Conservation (phyloP, 805 yeast species). For the Ogataea pilisensis region DNA sequence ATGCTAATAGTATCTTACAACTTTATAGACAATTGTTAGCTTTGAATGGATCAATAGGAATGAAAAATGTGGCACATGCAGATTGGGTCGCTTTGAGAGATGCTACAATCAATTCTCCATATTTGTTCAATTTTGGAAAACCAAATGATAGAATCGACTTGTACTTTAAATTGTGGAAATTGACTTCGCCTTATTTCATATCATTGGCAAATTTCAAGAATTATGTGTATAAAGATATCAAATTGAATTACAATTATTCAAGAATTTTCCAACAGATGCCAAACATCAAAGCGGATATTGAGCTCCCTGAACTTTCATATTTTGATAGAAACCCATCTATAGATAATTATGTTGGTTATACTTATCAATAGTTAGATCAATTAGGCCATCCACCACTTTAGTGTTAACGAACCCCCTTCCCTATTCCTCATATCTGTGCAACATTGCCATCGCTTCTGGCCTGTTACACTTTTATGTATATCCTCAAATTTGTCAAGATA, state of each 20-base stretch:
- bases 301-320: slow-evolving; percentile 37
- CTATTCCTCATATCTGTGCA: no score
- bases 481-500: no score
- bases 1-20: slow-evolving; percentile 47
- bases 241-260: slow-evolving; percentile 38
- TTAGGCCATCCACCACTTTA: no score
- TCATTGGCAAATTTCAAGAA: slow-evolving; percentile 44
- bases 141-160: slow-evolving; percentile 45
- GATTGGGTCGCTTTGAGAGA: slow-evolving; percentile 84
- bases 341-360: slow-evolving; percentile 26
- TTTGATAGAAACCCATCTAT: slow-evolving; percentile 30
- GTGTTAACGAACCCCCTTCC: no score
- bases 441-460: no score
- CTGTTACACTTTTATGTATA: no score
- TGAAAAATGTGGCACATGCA: slow-evolving; percentile 68
- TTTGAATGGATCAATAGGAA: slow-evolving; percentile 49
- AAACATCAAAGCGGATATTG: slow-evolving; percentile 35
- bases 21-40: slow-evolving; percentile 29
- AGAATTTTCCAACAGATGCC: slow-evolving; percentile 36
- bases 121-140: slow-evolving; percentile 26
- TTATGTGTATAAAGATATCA: slow-evolving; percentile 41
- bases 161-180: slow-evolving; percentile 51
- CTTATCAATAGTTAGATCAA: slow-evolving; percentile 13
- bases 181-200: slow-evolving; percentile 45
- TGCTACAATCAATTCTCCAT: slow-evolving; percentile 54